Evolutionary conservation across 2,329 filamentous ascomycete species (phyloP), one percentile per base, ranked within the genome.

Genomic region (Stachybotrys elegans): DNA sequence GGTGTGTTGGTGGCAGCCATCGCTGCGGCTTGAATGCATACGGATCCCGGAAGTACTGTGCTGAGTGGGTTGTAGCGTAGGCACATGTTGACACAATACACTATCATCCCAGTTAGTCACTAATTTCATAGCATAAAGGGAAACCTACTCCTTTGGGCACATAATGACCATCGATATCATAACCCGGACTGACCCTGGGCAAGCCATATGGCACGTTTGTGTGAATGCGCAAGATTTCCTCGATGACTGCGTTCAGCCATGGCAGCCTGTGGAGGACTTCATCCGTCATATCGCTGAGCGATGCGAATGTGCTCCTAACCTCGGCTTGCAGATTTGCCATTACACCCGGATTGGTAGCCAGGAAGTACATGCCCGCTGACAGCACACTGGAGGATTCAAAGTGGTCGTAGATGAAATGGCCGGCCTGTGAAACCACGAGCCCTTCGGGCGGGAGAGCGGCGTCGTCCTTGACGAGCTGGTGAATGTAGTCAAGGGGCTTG

Each of bases 1-100:
- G 16, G 17, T 45, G 37, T 13, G 38, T 31, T n/a, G 17, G 22
- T 11, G 43, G 43, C 12, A 45, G 43, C 43, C 43, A 45, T 32
- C 43, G 2, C 29, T 45, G 36, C 8, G 43, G 43, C 14, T 40
- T 41, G 38, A 45, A 45, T 16, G 22, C 27, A 21, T 41, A 41
- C 5, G 43, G 38, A 22, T 45, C 22, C 14, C 22, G 16, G n/a
- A 41, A 45, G 38, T 45, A 45, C 22, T 17, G 19, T 12, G 27
- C 19, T 5, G 37, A 41, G n/a, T 45, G 43, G 6, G 37, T 41
- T 5, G 43, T 41, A 13, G 43, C 43, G 16, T 36, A 45, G 13
- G 37, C 37, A 37, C 37, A 29, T 9, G 25, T 29, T 9, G 25
- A 9, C 9, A 29, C 25, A 9, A 29, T 29, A 29, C 25, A 29